Conservation (phyloP, 1,284 basidiomycete species). For the Ceratobasidium sp. region DNA sequence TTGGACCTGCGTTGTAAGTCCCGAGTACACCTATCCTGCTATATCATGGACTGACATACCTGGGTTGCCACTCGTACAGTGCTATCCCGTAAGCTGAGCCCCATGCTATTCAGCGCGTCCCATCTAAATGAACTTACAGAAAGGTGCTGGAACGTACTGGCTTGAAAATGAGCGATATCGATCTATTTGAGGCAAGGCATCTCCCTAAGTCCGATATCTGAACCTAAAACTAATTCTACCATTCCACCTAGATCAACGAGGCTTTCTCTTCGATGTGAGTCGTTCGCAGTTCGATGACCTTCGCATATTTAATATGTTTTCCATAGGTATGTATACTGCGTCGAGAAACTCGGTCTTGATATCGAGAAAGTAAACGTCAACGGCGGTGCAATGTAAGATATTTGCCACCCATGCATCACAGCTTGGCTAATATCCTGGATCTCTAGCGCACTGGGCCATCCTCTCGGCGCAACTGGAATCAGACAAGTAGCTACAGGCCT, state of each 20-base stretch:
- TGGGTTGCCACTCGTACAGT: too few species aligned
- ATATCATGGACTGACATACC: too few species aligned
- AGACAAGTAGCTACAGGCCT: conserved; percentile 90
- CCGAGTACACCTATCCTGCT: too few species aligned
- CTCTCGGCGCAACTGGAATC: conserved; percentile 71
- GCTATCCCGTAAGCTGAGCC: conserved; percentile 59
- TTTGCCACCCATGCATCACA: conserved; percentile 57
- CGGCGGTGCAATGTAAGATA: conserved; percentile 55
- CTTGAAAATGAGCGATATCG: conserved; percentile 57
- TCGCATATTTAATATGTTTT: too few species aligned
- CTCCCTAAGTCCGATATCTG: too few species aligned
- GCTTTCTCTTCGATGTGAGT: conserved; percentile 84
- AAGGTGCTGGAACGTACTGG: conserved; percentile 63
- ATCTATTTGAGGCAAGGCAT: conserved; percentile 54
- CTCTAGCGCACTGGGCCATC: conserved; percentile 47
- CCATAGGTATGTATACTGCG: conserved; percentile 80
- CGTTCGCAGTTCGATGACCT: not conserved
- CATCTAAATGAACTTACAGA: not conserved
- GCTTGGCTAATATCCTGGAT: conserved; percentile 10
- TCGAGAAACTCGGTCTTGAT: conserved; percentile 80
- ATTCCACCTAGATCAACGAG: conserved; percentile 83
- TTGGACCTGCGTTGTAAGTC: conserved; percentile 62
- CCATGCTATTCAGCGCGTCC: too few species aligned
- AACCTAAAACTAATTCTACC: not conserved
- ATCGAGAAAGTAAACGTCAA: conserved; percentile 77